phyloP scores from a whole-genome alignment of 306 rosid genomes.

The Inga oerstediana region DNA sequence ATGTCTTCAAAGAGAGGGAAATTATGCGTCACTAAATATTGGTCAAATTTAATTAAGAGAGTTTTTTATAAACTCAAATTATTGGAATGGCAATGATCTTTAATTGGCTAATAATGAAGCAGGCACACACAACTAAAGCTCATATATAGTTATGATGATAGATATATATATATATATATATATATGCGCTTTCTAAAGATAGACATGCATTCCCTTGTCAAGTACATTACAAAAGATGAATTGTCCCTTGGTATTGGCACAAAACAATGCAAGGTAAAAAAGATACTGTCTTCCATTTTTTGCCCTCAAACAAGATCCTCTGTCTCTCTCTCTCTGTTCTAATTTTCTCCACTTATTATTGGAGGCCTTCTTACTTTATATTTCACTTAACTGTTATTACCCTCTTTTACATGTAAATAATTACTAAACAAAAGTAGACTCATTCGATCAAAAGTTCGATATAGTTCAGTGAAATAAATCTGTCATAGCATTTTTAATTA shows the following conservation, averaged over 20 bases:
- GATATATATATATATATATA: too few relatives aligned
- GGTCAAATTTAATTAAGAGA: not conserved
- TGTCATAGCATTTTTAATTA: too few relatives aligned
- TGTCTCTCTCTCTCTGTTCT: not conserved
- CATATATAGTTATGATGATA: not conserved
- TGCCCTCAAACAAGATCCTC: not conserved
- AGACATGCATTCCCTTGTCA: slow-evolving; percentile 1
- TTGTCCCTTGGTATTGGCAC: not conserved
- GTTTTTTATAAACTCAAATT: not conserved
- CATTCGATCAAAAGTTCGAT: not conserved
- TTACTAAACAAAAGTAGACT: not conserved
- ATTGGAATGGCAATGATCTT: too few relatives aligned
- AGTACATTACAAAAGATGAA: not conserved
- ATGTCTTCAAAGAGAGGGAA: too few relatives aligned
- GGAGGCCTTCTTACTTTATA: not conserved
- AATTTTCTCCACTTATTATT: not conserved
- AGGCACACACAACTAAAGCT: not conserved
- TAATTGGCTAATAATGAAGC: not conserved
- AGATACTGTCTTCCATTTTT: not conserved
- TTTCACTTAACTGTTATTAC: not conserved
- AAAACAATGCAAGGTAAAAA: slow-evolving; percentile 3
- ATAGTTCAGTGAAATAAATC: too few relatives aligned
- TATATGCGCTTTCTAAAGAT: not conserved
- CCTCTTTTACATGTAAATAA: too few relatives aligned
- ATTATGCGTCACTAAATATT: too few relatives aligned